Conservation (phyloP, 2,329 filamentous ascomycete genomes). For the Hyphodiscus sp. region DNA sequence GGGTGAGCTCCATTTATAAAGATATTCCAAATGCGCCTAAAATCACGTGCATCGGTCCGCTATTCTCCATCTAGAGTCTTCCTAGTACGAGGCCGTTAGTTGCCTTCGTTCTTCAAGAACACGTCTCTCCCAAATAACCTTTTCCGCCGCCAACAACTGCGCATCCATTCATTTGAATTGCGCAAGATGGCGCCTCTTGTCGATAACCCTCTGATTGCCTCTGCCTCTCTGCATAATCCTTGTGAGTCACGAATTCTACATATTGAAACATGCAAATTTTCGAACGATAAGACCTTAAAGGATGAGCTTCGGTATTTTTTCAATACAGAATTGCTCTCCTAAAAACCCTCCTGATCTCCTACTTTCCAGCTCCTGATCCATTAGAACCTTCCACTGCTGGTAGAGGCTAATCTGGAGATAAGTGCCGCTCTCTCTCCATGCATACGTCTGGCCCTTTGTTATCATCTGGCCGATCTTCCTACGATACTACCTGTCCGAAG, state of each 20-base stretch:
- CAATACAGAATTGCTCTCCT: too few species aligned
- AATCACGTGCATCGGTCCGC: too few species aligned
- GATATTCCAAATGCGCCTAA: too few species aligned
- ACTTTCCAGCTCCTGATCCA: neutral
- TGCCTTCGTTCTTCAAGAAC: neutral
- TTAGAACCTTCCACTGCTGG: neutral
- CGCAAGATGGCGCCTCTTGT: slow-evolving; percentile 70
- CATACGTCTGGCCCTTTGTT: slow-evolving; percentile 89
- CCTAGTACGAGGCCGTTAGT: neutral
- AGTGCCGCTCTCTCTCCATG: slow-evolving; percentile 69
- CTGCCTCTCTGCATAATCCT: slow-evolving; percentile 81
- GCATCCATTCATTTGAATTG: slow-evolving; percentile 18
- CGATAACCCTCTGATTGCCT: slow-evolving; percentile 83
- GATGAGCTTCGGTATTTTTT: too few species aligned
- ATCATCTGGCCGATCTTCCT: slow-evolving; percentile 91
- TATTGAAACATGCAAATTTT: too few species aligned
- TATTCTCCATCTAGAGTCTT: too few species aligned
- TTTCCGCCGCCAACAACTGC: slow-evolving; percentile 9
- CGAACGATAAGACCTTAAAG: too few species aligned
- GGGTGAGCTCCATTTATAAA: too few species aligned
- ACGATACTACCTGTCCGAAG: slow-evolving; percentile 74
- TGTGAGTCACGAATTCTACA: slow-evolving; percentile 25
- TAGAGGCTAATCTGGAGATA: slow-evolving; percentile 8
- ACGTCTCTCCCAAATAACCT: neutral
- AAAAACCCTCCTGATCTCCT: too few species aligned